Evolutionary conservation across 2,329 filamentous ascomycete genomes (phyloP), one percentile per base, ranked within the genome.

Genomic region (Blastomyces parvus): DNA sequence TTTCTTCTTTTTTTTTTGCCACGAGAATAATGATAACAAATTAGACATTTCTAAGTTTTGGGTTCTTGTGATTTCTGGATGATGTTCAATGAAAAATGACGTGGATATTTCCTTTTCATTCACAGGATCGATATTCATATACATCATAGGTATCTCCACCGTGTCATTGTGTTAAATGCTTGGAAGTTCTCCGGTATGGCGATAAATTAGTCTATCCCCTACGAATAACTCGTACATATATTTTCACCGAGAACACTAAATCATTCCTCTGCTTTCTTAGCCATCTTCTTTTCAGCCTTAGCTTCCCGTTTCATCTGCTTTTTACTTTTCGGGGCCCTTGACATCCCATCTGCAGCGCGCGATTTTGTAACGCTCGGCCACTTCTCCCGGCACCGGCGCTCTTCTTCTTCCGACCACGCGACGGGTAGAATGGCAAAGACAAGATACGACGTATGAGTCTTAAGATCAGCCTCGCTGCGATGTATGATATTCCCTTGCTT

Each of bases 401-500:
- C 94, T 67, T 96, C 90, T 65, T 88, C 89, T 44, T 85, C 87
- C 0, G 81, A 87, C 94, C 94, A 99, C 66, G 89, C 87, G 53
- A 86, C 82, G n/a, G 94, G 93, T 65, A 99, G 77, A 2, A 94
- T 80, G 0, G 94, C 94, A 78, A 99, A 99, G 4, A 95, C 89
- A 4, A 99, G 83, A 74, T 99, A 99, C n/a, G 89, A 94, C 0
- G 94, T 99, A 76, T 99, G 94, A 8, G 90, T 94, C 82, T 96
- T 97, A 65, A 97, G 79, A 71, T 99, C 94, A 0, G 86, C 80
- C 77, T 99, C 94, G 0, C 89, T 86, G 30, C 91, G 84, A 70
- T 95, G 90, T 38, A 91, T 83, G 50, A 97, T 72, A 36, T 85
- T 84, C 0, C 94, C 94, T 65, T 92, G 85, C 72, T 88, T 84